These are phyloP conservation scores for Colletotrichum lini DNA, from an alignment of 2,329 filamentous ascomycete genomes.

Conservation along the genomic window DNA sequence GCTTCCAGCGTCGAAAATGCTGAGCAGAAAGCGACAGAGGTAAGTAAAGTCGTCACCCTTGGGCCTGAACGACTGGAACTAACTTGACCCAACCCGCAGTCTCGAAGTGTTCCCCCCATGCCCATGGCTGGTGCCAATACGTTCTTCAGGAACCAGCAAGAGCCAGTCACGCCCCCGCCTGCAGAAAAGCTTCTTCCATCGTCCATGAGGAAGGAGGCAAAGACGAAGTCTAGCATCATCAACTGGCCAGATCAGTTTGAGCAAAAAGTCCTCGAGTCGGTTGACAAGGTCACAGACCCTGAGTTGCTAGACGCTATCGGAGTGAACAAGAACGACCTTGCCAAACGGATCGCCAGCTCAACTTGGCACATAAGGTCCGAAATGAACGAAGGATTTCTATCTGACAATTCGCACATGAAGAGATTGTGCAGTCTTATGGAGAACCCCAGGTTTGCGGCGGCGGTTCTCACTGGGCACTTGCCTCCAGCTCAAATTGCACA, in stretches of 20 bases:
- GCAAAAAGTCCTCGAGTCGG: constrained; percentile 35
- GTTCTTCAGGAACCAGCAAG: constrained; percentile 50
- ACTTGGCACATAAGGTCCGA: constrained; percentile 48
- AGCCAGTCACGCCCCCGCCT: constrained; percentile 6
- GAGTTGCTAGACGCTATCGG: constrained; percentile 14
- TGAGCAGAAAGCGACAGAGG: constrained; percentile 13
- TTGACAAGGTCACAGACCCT: constrained; percentile 20
- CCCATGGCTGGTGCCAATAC: constrained; percentile 56
- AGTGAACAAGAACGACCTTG: constrained; percentile 17
- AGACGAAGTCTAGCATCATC: constrained; percentile 11
- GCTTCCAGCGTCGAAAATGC: background rate
- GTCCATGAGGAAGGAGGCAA: constrained; percentile 9
- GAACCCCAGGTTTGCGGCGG: constrained; percentile 51
- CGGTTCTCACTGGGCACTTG: constrained; percentile 48
- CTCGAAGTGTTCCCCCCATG: constrained; percentile 44
- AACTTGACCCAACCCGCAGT: constrained; percentile 17
- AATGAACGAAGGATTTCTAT: constrained; percentile 48
- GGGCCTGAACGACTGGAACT: background rate
- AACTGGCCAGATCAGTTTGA: constrained; percentile 46
- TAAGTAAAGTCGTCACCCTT: constrained; percentile 12
- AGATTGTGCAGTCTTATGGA: constrained; percentile 47
- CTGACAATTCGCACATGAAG: constrained; percentile 55
- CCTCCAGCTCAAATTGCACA: constrained; percentile 49
- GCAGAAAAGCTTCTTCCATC: background rate
- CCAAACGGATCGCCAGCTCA: constrained; percentile 44